Evolutionary conservation across 2,329 filamentous ascomycete species (phyloP), one percentile per base, ranked within the genome.

Genomic region (Anisogramma anomala): DNA sequence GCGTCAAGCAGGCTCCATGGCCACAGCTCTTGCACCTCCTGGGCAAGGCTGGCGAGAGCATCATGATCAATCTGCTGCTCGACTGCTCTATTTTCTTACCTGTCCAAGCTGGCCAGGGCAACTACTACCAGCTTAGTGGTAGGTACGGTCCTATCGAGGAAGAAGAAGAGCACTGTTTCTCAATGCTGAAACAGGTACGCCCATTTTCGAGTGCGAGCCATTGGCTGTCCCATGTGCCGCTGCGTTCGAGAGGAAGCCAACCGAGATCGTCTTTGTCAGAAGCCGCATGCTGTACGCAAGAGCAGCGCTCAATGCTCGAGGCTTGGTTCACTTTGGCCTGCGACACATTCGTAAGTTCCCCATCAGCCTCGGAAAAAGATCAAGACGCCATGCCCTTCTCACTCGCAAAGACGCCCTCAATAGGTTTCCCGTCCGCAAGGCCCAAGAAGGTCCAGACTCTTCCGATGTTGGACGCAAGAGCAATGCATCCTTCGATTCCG

Each of bases 241-340:
- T 25, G 28, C 28, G 9, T 45, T 42, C 43, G 50, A 48, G 34
- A 55, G 54, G 48, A 42, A 60, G 13, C 65, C 69, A 8, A 72
- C 72, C 30, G 72, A 77, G 13, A 86, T 96, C 43, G 63, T 67
- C 1, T 82, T 98, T 53, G 75, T 88, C 34, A 79, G 88, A 45
- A 86, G 76, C 54, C 77, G 86, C 15, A 93, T 95, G 68, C 69
- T 96, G 36, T 96, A 95, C 60, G 82, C 84, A 17, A 79, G 77
- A 51, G 76, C 86, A 15, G 71, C 74, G 2, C 64, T 88, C 22
- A 89, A 82, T 52, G 67, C 75, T 3, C 74, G 73, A 50, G 80
- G 82, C 3, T 61, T 68, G 7, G 71, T 91, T 6, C 71, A 75
- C 14, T 80, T 83, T 56, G 89, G 91, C 2, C 69, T 94, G 40